phyloP scores from a whole-genome alignment of 2,329 filamentous ascomycete genomes.

The Sporothrix dimorphospora region DNA sequence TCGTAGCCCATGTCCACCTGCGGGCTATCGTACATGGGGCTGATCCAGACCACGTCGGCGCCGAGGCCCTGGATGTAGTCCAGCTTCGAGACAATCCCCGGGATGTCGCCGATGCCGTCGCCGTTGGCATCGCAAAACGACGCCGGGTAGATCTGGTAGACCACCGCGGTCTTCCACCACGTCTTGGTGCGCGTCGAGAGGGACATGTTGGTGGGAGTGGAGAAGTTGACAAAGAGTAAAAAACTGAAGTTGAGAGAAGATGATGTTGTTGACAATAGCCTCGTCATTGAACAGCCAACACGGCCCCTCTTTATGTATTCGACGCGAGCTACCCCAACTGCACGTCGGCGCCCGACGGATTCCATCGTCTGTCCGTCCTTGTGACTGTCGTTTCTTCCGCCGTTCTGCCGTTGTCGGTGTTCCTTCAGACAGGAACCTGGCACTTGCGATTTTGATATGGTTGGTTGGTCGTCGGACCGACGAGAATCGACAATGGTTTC shows the following conservation, averaged over 20 bases:
- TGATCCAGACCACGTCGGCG: slow-evolving; percentile 65
- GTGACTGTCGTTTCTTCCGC: not conserved
- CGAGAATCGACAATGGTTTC: not conserved
- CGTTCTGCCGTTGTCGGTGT: not conserved
- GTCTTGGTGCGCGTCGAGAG: not conserved
- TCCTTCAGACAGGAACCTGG: not conserved
- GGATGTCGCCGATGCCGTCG: slow-evolving; percentile 68
- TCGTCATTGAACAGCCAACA: no score
- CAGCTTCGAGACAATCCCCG: slow-evolving; percentile 65
- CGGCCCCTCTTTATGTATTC: no score
- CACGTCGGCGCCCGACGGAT: not conserved
- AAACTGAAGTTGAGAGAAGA: not conserved
- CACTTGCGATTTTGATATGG: not conserved
- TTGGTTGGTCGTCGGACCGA: not conserved
- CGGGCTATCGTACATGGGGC: slow-evolving; percentile 56
- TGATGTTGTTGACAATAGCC: no score
- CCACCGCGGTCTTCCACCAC: slow-evolving; percentile 35
- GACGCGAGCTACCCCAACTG: not conserved
- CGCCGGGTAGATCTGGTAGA: slow-evolving; percentile 54
- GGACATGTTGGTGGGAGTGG: not conserved
- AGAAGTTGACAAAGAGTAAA: no score
- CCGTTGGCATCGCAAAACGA: slow-evolving; percentile 60
- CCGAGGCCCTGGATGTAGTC: slow-evolving; percentile 66
- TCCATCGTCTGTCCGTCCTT: not conserved
- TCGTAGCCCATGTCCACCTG: slow-evolving; percentile 65